Percentiles rank a stretch among this genome's conserved stretches.
These are phyloP conservation scores for Fusarium cicatricum DNA, from an alignment of 2,329 filamentous ascomycete species.

Conservation along the genomic window DNA sequence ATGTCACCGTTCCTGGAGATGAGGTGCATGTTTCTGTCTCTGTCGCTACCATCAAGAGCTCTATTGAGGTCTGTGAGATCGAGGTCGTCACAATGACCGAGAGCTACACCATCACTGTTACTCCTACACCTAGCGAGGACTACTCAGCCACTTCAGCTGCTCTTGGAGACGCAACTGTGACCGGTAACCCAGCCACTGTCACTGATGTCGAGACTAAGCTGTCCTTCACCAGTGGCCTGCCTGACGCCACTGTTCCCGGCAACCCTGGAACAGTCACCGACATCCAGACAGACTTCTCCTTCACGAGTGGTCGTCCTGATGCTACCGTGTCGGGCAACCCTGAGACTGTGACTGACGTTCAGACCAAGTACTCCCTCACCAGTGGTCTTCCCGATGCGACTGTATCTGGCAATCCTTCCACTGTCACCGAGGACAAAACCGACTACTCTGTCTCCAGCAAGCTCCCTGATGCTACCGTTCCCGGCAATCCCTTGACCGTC, in stretches of 20 bases:
- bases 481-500: conserved; percentile 44
- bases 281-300: conserved; percentile 28
- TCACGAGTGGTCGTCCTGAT: conserved; percentile 35
- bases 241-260: conserved; percentile 46
- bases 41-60: conserved; percentile 35
- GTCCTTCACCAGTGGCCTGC: conserved; percentile 42
- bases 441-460: conserved; percentile 40
- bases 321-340: conserved; percentile 40
- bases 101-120: conserved; percentile 43
- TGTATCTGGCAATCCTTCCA: conserved; percentile 39
- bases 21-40: conserved; percentile 38
- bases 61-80: conserved; percentile 34
- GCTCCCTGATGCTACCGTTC: conserved; percentile 46
- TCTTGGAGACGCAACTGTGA: conserved; percentile 35
- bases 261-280: conserved; percentile 44
- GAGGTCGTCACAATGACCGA: conserved; percentile 37
- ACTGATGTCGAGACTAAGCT: conserved; percentile 43
- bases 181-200: conserved; percentile 44
- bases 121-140: conserved; percentile 33
- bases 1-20: conserved; percentile 40
- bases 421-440: conserved; percentile 42
- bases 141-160: conserved; percentile 26
- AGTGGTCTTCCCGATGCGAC: conserved; percentile 33
- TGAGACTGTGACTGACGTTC: conserved; percentile 39
- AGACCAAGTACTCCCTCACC: conserved; percentile 38